Percentiles rank a stretch among this genome's conserved stretches.
Evolutionary conservation across 805 yeast species (phyloP).

Genomic region (Blastobotrys mokoenaii): DNA sequence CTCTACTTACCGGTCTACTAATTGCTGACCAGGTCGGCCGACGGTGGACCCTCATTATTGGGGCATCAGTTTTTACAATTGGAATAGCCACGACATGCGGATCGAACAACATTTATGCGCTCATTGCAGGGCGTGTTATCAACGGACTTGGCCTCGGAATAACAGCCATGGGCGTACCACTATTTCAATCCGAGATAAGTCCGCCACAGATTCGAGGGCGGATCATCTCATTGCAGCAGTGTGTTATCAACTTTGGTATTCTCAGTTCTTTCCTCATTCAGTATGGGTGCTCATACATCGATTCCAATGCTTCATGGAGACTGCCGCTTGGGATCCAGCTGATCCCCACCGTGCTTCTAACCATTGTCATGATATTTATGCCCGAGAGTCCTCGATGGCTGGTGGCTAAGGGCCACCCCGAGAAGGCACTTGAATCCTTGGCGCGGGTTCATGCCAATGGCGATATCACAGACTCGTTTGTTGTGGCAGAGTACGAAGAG

Average conservation of each 20-base stretch:
- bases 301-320: conserved; percentile 53
- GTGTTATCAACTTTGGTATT: conserved; percentile 62
- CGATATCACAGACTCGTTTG: conserved; percentile 23
- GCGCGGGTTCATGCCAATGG: conserved; percentile 34
- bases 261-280: conserved; percentile 70
- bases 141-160: conserved; percentile 71
- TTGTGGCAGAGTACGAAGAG: conserved; percentile 30
- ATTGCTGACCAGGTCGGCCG: conserved; percentile 59
- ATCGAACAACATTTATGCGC: conserved; percentile 45
- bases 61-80: conserved; percentile 45
- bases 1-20: conserved; percentile 39
- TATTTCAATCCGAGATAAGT: conserved; percentile 70
- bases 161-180: conserved; percentile 68
- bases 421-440: conserved; percentile 38
- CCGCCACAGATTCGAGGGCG: conserved; percentile 58
- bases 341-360: conserved; percentile 45
- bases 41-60: conserved; percentile 48
- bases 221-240: conserved; percentile 59
- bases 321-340: conserved; percentile 67
- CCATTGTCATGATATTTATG: conserved; percentile 49
- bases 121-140: conserved; percentile 61
- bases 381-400: conserved; percentile 88
- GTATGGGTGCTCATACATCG: conserved; percentile 57
- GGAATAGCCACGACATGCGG: conserved; percentile 57
- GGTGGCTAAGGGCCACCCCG: conserved; percentile 54